Evolutionary conservation across 192 early-diverging fungal species (phyloP), one percentile per base, ranked within the genome.

Genomic region (Linderina pennispora): DNA sequence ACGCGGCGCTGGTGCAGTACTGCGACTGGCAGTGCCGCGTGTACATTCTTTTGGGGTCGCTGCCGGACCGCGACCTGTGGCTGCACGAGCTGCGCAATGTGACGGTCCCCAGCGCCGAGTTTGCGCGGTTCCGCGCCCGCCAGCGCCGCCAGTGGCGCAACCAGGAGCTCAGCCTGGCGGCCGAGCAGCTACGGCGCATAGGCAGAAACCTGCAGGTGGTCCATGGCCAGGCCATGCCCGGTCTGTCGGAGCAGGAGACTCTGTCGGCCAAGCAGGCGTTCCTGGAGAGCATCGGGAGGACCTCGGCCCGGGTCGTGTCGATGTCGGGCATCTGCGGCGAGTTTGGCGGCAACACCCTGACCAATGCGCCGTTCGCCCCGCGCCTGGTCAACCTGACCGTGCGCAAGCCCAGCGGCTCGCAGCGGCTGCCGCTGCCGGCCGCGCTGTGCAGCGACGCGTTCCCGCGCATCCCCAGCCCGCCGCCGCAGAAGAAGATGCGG

Each of bases 11-110:
- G 28, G 31, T 37, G 40, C 53, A 50, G 55, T 65, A 40, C 38
- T 50, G 48, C 36, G 59, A 71, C 42, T 73, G 69, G 69, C 69
- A 65, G 40, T 73, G 69, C 54, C 69, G 69, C 28, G 69, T 73
- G 16, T 73, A 73, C 36, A n/a, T 73, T 4, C 43, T 73, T 14
- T 45, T 73, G 15, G 69, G 65, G 13, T 53, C 62, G 13, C 47
- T 73, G 18, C 32, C 43, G 3, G 62, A 65, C 45, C 57, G 69
- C 35, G 62, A 65, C 21, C 23, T 43, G 23, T 73, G 69, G 69
- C 58, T 73, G 25, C 28, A 45, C 23, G 62, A 65, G 54, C 57
- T 73, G 23, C 44, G 21, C 3, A n/a, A 25, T 2, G 40, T 42
- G 2, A 45, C 55, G 2, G 67, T 71, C 19, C 67, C 67, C 3